A percentile compares a stretch with the other conserved stretches of the same genome.
phyloP scores from a whole-genome alignment of 352 stramenopile species.

The Phytopythium kandeliae region DNA sequence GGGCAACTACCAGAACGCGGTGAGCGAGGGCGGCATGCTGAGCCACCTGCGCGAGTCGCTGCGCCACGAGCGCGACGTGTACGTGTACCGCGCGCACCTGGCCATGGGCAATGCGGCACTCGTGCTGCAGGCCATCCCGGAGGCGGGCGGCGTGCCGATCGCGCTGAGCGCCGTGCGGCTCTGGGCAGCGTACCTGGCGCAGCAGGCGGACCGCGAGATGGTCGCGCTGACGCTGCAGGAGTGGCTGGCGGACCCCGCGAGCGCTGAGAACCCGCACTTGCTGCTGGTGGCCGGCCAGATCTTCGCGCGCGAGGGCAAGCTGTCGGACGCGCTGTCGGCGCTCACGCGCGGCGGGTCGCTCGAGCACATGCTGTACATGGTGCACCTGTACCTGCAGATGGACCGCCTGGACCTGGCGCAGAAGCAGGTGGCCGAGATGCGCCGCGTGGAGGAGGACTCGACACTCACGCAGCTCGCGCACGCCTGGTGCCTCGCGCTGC shows the following conservation, averaged over 20 bases:
- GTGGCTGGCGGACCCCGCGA: conserved; percentile 81
- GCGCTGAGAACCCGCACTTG: conserved; percentile 85
- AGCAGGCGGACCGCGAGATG: conserved; percentile 77
- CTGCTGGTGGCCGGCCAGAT: conserved; percentile 93
- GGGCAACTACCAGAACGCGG: conserved; percentile 93
- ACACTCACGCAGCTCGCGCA: conserved; percentile 93
- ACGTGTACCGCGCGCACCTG: conserved; percentile 90
- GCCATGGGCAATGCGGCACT: conserved; percentile 87
- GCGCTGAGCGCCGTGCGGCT: conserved; percentile 83
- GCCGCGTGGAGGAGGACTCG: conserved; percentile 93
- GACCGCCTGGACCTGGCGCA: conserved; percentile 92
- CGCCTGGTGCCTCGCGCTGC: conserved; percentile 85
- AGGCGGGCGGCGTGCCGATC: conserved; percentile 50
- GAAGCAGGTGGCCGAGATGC: conserved; percentile 87
- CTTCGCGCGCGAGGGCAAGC: conserved; percentile 88
- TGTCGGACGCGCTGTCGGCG: conserved; percentile 92
- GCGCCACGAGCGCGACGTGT: conserved; percentile 92
- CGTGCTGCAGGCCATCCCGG: conserved; percentile 85
- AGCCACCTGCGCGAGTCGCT: conserved; percentile 81
- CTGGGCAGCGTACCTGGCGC: conserved; percentile 78
- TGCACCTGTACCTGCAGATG: conserved; percentile 90
- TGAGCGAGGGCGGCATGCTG: conserved; percentile 89
- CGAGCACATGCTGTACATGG: conserved; percentile 90
- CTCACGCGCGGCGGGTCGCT: conserved; percentile 88
- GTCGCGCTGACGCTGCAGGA: conserved; percentile 89